Evolutionary conservation across 2,329 filamentous ascomycete species (phyloP), one percentile per base, ranked within the genome.

Genomic region (Alternaria brassicicola): DNA sequence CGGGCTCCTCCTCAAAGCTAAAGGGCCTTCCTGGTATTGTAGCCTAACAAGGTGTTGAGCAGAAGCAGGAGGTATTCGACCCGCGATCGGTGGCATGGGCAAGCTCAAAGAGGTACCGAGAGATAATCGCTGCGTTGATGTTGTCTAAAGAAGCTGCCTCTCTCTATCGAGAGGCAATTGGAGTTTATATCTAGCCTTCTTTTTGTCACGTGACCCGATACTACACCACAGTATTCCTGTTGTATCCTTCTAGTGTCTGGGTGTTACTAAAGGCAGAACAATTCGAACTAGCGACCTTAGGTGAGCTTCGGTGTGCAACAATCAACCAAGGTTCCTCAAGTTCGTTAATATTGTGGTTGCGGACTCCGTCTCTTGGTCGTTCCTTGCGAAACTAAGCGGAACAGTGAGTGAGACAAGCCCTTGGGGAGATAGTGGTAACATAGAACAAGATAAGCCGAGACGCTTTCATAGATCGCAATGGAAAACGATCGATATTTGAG

Each of bases 291-390:
- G 28, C 12, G 17, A 12, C 26, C 48, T 33, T 23, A 23, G 36
- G 36, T 51, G 48, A 36, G 36, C 10, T 51, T 41, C n/a, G 48
- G 48, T 51, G 8, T 51, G 48, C 36, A 51, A 23, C 35, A 35
- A 42, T 51, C n/a, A 51, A 41, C 48, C 48, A 51, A 47, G 43
- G 19, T 42, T 41, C 31, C 36, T 39, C 25, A 9, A 39, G 26
- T 21, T 35, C 38, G 25, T 41, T 35, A 42, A 51, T 51, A 25
- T 42, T 51, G 43, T 47, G 43, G 28, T 47, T 47, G 43, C 43
- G 30, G 43, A 33, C 43, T 47, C 9, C 13, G n/a, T 17, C 21
- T 28, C 36, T 28, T 51, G 48, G 48, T 51, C 48, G 35, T 31
- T 51, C 48, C 48, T 51, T 26, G 26, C 48, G 30, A 41, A 51